Base-by-base conservation (phyloP, 2,329 filamentous ascomycete species). In the Berkeleyomyces basicola region DNA sequence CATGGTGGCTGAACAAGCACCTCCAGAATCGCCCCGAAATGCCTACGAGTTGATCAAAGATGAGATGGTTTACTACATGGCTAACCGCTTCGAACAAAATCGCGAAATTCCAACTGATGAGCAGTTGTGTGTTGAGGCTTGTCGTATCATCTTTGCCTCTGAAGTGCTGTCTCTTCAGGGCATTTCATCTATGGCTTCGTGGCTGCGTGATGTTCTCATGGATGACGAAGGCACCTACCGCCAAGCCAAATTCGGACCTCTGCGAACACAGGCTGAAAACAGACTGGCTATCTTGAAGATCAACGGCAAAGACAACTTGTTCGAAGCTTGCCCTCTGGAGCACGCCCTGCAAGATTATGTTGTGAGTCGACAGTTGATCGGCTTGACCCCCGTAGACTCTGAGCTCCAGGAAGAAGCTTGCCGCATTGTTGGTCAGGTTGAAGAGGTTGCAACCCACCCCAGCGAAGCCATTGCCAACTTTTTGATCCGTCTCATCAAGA, bases 31-130 rank as follows among this genome's bases (percentile, higher is more conserved):
- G 7, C 78, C 80, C 1, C 75, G 77, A 16, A 82, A 80, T 66
- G 79, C 80, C n/a, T 84, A 83, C 69, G 82, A 84, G 67, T 72
- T 83, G 36, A 74, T 85, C 67, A 83, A 84, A 67, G 70, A 77
- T 61, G 81, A 84, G 67, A 69, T 85, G 65, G 74, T 77, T 44
- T 77, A 79, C 68, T 84, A 78, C 72, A 72, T 76, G 40, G 68
- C 74, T 57, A 77, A 78, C 64, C 72, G 75, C 59, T 71, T 70
- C 14, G 74, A 79, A 23, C 71, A 75, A 43, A 72, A 72, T 14
- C 74, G 74, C 43, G 68, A 66, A 31, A 49, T 70, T 1, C 77
- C 77, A 2, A 77, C 74, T 4, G 81, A 84, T 64, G 74, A 76
- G 10, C 78, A 82, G 59, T 70, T 84, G 61, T 77, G 79, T 64